A percentile compares a stretch with the other conserved stretches of the same genome.
phyloP scores from a whole-genome alignment of 2,329 filamentous ascomycete species.

The Calonectria pseudoturangicola region DNA sequence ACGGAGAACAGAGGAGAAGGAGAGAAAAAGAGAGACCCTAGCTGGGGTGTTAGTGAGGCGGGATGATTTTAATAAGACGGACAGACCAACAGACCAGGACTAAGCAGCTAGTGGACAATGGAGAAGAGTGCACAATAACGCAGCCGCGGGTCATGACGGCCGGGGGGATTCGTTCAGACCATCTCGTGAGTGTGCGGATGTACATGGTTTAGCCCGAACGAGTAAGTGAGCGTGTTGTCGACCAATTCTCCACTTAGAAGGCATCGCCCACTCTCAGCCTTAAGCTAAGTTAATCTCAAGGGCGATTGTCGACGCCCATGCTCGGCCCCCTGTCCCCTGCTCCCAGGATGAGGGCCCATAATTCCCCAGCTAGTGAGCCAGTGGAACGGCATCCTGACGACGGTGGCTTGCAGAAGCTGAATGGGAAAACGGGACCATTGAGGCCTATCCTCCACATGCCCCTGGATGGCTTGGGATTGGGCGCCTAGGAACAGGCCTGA shows the following conservation, averaged over 20 bases:
- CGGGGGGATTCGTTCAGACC: constrained; percentile 29
- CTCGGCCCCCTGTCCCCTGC: constrained; percentile 10
- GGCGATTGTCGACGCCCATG: constrained; percentile 18
- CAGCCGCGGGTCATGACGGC: constrained; percentile 8
- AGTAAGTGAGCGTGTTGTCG: constrained; percentile 8
- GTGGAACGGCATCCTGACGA: constrained; percentile 43
- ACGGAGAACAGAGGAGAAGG: constrained; percentile 7
- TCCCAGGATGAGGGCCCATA: constrained; percentile 4
- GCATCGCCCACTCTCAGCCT: constrained; percentile 50
- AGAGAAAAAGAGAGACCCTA: not conserved
- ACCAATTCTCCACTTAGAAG: constrained; percentile 29
- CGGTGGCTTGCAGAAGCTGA: constrained; percentile 63
- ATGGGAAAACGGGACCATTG: constrained; percentile 41
- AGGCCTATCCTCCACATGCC: constrained; percentile 31
- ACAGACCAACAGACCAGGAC: constrained; percentile 10
- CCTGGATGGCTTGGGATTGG: constrained; percentile 1
- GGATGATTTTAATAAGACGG: constrained; percentile 43
- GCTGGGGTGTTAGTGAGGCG: constrained; percentile 32
- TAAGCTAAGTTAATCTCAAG: constrained; percentile 50
- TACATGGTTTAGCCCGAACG: constrained; percentile 22
- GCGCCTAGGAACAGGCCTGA: constrained; percentile 9
- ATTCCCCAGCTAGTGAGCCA: constrained; percentile 47
- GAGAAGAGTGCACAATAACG: constrained; percentile 18
- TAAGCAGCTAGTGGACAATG: constrained; percentile 28
- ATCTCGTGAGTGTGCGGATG: constrained; percentile 20